Evolutionary conservation across 2,329 filamentous ascomycete species (phyloP).

Genomic region (Coleophoma eucalyptorum): DNA sequence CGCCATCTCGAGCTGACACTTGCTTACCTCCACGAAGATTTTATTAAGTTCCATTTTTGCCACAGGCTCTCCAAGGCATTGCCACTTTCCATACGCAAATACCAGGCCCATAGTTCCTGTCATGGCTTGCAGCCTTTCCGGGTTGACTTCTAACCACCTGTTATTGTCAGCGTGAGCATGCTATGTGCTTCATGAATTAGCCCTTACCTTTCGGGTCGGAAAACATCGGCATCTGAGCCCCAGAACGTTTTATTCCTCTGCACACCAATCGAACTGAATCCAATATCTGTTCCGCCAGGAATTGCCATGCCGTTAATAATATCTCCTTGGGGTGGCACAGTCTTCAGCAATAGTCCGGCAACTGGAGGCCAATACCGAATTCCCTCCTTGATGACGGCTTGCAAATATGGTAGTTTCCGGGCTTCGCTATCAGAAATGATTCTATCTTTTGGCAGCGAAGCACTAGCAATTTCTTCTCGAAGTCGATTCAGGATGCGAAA

Average conservation of each 20-base stretch:
- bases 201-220: conserved; percentile 40
- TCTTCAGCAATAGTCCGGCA: conserved; percentile 15
- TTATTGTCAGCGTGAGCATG: not conserved
- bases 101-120: conserved; percentile 34
- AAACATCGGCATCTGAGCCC: conserved; percentile 33
- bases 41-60: conserved; percentile 47
- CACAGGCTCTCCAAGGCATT: conserved; percentile 43
- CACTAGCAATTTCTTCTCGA: conserved; percentile 4
- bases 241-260: conserved; percentile 29
- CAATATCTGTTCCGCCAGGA: conserved; percentile 10
- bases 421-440: conserved; percentile 30
- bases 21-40: conserved; percentile 39
- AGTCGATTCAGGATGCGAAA: conserved; percentile 2
- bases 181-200: not conserved
- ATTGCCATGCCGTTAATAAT: conserved; percentile 11
- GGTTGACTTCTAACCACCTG: conserved; percentile 38
- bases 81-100: conserved; percentile 34
- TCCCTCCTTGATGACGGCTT: conserved; percentile 45
- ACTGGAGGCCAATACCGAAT: conserved; percentile 43
- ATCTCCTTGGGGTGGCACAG: conserved; percentile 14
- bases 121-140: conserved; percentile 29
- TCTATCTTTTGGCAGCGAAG: not conserved
- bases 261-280: conserved; percentile 27
- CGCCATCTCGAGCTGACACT: not conserved
- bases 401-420: conserved; percentile 39